Conservation (phyloP, 2,329 filamentous ascomycete genomes). For the Colletotrichum eleusines region DNA sequence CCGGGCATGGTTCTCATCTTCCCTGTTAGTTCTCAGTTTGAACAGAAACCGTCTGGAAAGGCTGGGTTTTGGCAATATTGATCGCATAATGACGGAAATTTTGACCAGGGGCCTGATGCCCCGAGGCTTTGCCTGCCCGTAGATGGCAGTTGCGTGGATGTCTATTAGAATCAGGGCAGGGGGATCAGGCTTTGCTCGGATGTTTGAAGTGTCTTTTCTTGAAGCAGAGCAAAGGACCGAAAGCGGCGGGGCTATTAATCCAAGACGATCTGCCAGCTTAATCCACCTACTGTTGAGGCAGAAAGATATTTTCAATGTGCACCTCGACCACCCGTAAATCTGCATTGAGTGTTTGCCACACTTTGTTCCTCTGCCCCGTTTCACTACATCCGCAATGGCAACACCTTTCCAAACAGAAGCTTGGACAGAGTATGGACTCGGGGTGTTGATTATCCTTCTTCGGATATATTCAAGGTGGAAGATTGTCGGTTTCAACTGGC, state of each 20-base stretch:
- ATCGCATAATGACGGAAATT: background rate
- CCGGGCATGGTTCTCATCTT: background rate
- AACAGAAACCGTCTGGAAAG: background rate
- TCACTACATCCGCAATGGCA: slow-evolving; percentile 43
- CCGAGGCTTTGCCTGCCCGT: background rate
- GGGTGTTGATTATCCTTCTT: slow-evolving; percentile 52
- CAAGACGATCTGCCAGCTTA: background rate
- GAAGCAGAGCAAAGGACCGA: background rate
- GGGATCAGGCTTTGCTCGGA: background rate
- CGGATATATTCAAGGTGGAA: slow-evolving; percentile 55
- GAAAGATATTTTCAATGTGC: background rate
- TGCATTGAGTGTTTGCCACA: background rate
- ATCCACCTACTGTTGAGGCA: background rate
- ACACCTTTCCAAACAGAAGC: slow-evolving; percentile 58
- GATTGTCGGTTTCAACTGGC: slow-evolving; percentile 55
- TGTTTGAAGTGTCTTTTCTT: background rate
- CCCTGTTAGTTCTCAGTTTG: background rate
- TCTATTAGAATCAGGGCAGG: slow-evolving; percentile 3
- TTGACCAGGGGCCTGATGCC: background rate
- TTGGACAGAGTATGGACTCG: slow-evolving; percentile 58
- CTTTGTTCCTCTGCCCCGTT: background rate
- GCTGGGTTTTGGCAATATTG: background rate
- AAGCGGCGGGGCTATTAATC: slow-evolving; percentile 22
- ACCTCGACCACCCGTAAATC: background rate
- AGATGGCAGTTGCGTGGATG: background rate